These are phyloP conservation scores for Effrenium voratum DNA, from an alignment of 73 alveolate species.

Conservation along the genomic window DNA sequence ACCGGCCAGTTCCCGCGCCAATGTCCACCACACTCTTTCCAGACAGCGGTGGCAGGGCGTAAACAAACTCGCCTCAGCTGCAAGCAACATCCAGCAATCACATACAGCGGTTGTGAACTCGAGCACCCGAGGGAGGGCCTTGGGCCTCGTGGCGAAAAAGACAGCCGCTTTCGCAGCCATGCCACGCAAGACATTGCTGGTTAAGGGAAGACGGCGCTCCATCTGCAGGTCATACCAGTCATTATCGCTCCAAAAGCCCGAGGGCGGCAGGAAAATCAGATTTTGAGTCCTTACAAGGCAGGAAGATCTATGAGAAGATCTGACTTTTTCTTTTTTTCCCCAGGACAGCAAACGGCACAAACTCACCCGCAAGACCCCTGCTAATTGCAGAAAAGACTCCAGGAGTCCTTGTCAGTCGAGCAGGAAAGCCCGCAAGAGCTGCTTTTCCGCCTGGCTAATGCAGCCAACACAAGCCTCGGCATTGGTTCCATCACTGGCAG, in stretches of 20 bases:
- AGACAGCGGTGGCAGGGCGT: slow-evolving; percentile 70
- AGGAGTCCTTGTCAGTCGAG: too few relatives aligned
- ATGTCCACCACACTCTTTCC: slow-evolving; percentile 38
- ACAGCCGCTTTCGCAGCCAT: neutral
- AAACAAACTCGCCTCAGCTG: slow-evolving; percentile 44
- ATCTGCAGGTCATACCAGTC: slow-evolving; percentile 92
- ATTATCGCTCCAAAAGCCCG: slow-evolving; percentile 84
- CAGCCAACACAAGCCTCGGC: too few relatives aligned
- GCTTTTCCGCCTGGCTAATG: too few relatives aligned
- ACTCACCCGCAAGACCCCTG: too few relatives aligned
- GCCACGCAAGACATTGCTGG: slow-evolving; percentile 39
- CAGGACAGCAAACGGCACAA: too few relatives aligned
- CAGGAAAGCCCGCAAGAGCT: too few relatives aligned
- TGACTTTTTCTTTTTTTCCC: too few relatives aligned
- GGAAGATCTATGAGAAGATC: too few relatives aligned
- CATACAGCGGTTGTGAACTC: neutral
- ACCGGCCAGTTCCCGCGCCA: slow-evolving; percentile 86
- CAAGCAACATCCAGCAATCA: neutral
- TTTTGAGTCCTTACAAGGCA: slow-evolving; percentile 57
- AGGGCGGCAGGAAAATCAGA: slow-evolving; percentile 68
- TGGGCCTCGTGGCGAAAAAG: too few relatives aligned
- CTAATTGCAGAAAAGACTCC: too few relatives aligned
- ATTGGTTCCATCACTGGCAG: too few relatives aligned
- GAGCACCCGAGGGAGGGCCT: neutral
- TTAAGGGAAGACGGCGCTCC: slow-evolving; percentile 71